These are phyloP conservation scores for Trichoderma erinaceum DNA, from an alignment of 495 filamentous ascomycete species.

Conservation along the genomic window DNA sequence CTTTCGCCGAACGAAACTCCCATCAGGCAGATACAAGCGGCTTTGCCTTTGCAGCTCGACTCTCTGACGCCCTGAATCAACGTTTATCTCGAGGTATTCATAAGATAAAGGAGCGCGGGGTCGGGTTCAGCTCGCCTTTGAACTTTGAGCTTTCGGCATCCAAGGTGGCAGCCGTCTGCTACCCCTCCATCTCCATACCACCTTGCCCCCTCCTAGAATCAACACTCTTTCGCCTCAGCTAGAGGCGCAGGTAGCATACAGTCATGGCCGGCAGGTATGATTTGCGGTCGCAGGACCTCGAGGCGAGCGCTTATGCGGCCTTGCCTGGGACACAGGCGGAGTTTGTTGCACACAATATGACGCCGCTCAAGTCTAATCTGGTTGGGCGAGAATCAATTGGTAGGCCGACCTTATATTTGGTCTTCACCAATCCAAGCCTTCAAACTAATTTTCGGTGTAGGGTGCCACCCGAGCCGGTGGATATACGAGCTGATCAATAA, in stretches of 20 bases:
- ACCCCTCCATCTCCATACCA: not conserved
- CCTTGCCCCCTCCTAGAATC: not conserved
- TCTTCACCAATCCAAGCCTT: not conserved
- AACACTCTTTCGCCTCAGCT: not conserved
- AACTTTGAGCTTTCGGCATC: not conserved
- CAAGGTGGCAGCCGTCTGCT: not conserved
- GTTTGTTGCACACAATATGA: slow-evolving; percentile 10
- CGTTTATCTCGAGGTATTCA: not conserved
- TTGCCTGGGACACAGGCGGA: slow-evolving; percentile 2
- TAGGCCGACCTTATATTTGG: not conserved
- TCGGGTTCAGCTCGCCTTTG: not conserved
- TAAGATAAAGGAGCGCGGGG: not conserved
- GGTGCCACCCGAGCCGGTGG: slow-evolving; percentile 16
- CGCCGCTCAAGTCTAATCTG: not conserved
- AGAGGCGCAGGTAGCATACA: not conserved
- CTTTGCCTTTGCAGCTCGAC: not conserved
- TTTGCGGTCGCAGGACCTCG: slow-evolving; percentile 10
- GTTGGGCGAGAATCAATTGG: not conserved
- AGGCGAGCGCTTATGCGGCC: not conserved
- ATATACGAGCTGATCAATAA: slow-evolving; percentile 15
- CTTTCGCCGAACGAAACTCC: not conserved
- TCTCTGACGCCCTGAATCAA: not conserved
- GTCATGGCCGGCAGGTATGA: not conserved
- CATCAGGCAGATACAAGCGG: not conserved
- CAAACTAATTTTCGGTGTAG: not conserved